These are phyloP conservation scores for Calonectria henricotiae DNA, from an alignment of 2,329 filamentous ascomycete genomes.

Conservation along the genomic window DNA sequence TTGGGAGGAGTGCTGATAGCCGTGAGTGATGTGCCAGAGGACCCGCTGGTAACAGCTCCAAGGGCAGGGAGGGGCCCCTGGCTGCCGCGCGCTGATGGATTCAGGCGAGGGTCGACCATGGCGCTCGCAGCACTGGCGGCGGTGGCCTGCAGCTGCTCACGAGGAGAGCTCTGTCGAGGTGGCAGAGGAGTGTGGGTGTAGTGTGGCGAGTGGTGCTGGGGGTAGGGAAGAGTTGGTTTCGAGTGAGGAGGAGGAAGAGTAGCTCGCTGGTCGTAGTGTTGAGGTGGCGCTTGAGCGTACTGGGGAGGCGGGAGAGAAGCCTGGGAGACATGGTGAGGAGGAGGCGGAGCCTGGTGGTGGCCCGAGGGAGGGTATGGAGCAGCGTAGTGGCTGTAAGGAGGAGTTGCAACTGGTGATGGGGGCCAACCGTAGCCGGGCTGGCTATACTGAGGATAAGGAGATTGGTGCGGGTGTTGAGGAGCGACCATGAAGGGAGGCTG, in stretches of 20 bases:
- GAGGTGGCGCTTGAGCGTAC: constrained; percentile 53
- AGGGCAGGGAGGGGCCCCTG: constrained; percentile 65
- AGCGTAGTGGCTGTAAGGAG: constrained; percentile 68
- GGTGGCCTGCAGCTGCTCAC: constrained; percentile 63
- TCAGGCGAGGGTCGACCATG: constrained; percentile 60
- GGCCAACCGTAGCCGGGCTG: constrained; percentile 69
- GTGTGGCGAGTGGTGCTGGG: constrained; percentile 53
- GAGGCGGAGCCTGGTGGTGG: constrained; percentile 51
- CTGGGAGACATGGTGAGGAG: constrained; percentile 54
- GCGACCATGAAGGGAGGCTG: constrained; percentile 60
- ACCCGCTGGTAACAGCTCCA: constrained; percentile 55
- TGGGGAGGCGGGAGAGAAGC: constrained; percentile 49
- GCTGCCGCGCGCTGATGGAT: constrained; percentile 56
- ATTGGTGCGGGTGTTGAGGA: constrained; percentile 56
- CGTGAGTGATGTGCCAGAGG: constrained; percentile 49
- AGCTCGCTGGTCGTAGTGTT: constrained; percentile 57
- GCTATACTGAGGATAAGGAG: constrained; percentile 60
- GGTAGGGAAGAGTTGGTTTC: constrained; percentile 54
- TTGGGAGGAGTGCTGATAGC: constrained; percentile 63
- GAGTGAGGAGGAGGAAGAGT: constrained; percentile 59
- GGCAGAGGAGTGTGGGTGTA: constrained; percentile 58
- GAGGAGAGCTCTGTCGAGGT: constrained; percentile 62
- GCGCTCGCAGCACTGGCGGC: constrained; percentile 58
- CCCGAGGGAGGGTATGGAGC: constrained; percentile 57
- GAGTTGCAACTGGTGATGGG: constrained; percentile 71